Base-by-base conservation (phyloP, 495 filamentous ascomycete species). In the Penicillium parvum region DNA sequence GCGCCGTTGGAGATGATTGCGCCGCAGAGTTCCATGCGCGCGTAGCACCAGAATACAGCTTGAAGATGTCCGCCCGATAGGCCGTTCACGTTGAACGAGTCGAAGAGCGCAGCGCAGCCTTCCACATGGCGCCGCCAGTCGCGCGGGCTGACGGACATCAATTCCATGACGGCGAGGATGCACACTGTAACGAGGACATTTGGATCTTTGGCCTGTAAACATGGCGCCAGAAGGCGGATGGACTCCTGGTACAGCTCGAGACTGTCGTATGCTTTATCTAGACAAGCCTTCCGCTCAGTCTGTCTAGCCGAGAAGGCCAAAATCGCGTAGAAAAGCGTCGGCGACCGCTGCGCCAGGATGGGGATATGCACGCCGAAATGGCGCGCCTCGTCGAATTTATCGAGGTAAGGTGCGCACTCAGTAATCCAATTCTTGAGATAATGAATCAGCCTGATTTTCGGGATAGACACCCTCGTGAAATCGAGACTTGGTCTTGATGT, bases 21-120 rank as follows among this genome's bases (percentile, higher is more conserved):
- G 4, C 62, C 67, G 39, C 67, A 71, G 3, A 71, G 27, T 35
- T 71, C 66, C 67, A 71, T 71, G 1, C 67, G 47, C 15, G 64
- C 67, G 34, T 63, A 71, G 27, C 66, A 69, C 67, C 67, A 71
- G 35, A 71, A 71, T 1, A 68, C 58, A 4, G 64, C 67, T 32
- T 69, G 62, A 2, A 56, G 32, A n/a, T 65, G 48, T 0, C 64
- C 66, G 0, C 55, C 57, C 28, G 56, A 59, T 9, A 69, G 57
- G 0, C 66, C 66, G 23, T 65, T 52, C 3, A 69, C 58, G 7
- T 51, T 54, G 37, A 58, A 66, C 1, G 56, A 53, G 15, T 67
- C 53, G 17, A 71, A 62, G 3, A 71, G 45, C 9, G 64, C 63
- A 0, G 67, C 66, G 38, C 67, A 71, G 4, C 67, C 67, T 12